Conservation (phyloP, 108 stramenopile genomes). For the Craspedostauros australis region DNA sequence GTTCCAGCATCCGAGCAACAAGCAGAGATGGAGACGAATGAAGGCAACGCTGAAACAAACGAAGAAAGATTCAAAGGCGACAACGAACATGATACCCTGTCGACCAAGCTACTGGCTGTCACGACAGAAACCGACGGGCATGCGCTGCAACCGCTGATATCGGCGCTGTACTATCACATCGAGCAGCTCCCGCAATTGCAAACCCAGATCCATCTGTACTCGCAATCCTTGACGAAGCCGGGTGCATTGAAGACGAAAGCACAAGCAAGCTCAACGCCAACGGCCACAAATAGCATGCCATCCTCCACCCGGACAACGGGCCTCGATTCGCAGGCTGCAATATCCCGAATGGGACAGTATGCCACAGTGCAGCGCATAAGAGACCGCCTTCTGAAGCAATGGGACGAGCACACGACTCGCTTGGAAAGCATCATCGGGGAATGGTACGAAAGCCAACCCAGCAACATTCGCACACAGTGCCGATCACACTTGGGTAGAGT, state of each 20-base stretch:
- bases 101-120: too few species aligned
- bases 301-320: too few species aligned
- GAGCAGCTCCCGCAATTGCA: constrained; percentile 33
- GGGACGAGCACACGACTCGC: constrained; percentile 23
- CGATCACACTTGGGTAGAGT: constrained; percentile 30
- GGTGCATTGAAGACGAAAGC: too few species aligned
- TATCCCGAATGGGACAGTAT: constrained; percentile 21
- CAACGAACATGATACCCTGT: too few species aligned
- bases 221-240: constrained; percentile 20
- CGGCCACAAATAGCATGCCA: not conserved
- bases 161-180: constrained; percentile 33
- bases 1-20: too few species aligned
- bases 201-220: constrained; percentile 32
- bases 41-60: too few species aligned
- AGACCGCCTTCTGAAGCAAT: constrained; percentile 30
- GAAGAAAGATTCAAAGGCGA: too few species aligned
- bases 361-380: constrained; percentile 19
- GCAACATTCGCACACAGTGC: constrained; percentile 13
- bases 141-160: constrained; percentile 14
- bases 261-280: too few species aligned
- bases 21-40: too few species aligned
- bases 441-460: constrained; percentile 17
- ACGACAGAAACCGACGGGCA: constrained; percentile 2
- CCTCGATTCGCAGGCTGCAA: too few species aligned
- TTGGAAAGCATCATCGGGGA: constrained; percentile 29